phyloP scores from a whole-genome alignment of 345 rosid genomes.

The Acer saccharum region DNA sequence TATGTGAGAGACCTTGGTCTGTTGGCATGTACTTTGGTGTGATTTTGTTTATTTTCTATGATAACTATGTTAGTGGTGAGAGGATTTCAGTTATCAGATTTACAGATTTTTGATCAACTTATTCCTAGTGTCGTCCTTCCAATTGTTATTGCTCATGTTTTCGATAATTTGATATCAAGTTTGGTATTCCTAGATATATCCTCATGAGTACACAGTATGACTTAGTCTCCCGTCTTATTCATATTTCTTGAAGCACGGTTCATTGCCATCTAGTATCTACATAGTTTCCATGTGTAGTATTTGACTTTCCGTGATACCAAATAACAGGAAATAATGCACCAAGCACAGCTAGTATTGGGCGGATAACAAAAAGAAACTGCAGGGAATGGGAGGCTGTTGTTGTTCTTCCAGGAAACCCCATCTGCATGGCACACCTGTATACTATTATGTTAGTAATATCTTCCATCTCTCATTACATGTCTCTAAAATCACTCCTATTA shows the following conservation, averaged over 20 bases:
- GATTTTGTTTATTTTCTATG: background rate
- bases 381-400: constrained; percentile 91
- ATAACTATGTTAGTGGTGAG: no score
- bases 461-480: constrained; percentile 2
- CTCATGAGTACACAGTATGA: background rate
- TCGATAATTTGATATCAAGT: background rate
- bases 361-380: constrained; percentile 28
- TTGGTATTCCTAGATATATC: background rate
- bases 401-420: constrained; percentile 78
- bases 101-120: background rate
- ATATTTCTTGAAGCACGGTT: background rate
- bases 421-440: constrained; percentile 77
- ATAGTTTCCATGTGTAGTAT: background rate
- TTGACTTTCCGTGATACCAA: constrained; percentile 7
- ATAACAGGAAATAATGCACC: constrained; percentile 38
- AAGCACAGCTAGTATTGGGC: constrained; percentile 20
- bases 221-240: background rate
- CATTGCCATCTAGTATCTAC: no score
- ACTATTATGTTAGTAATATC: constrained; percentile 66
- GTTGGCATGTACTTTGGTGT: no score
- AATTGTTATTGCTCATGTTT: background rate
- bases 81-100: no score
- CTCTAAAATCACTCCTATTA: background rate
- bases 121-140: background rate
- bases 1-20: no score